A percentile compares a stretch with the other conserved stretches of the same genome.
Evolutionary conservation across 805 yeast species (phyloP).

Genomic region (Candida peoriensis): DNA sequence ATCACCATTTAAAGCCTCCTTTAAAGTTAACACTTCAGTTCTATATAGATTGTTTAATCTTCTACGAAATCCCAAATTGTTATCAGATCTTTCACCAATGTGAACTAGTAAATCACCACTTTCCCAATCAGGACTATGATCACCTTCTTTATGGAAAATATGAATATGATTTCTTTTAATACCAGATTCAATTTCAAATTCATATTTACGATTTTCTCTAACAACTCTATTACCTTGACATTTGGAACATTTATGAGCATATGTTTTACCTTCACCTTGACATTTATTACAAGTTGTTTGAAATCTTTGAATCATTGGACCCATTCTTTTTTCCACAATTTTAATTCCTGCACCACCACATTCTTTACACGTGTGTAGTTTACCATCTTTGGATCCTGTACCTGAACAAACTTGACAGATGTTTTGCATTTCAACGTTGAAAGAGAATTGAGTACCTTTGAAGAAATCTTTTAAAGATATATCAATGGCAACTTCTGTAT

Average conservation of each 20-base stretch:
- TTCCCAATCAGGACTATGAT: slow-evolving; percentile 73
- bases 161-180: slow-evolving; percentile 53
- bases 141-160: slow-evolving; percentile 70
- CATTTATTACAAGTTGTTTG: slow-evolving; percentile 78
- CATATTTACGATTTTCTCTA: slow-evolving; percentile 50
- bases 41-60: slow-evolving; percentile 70
- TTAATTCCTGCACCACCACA: slow-evolving; percentile 78
- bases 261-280: slow-evolving; percentile 67
- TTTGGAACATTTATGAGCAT: slow-evolving; percentile 55
- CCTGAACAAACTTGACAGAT: slow-evolving; percentile 78
- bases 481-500: slow-evolving; percentile 50
- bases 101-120: slow-evolving; percentile 77
- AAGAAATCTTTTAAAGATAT: slow-evolving; percentile 63
- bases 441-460: slow-evolving; percentile 58
- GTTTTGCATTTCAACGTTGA: slow-evolving; percentile 64
- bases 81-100: slow-evolving; percentile 46
- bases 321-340: slow-evolving; percentile 66
- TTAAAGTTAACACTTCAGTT: slow-evolving; percentile 67
- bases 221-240: slow-evolving; percentile 72
- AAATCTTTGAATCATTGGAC: slow-evolving; percentile 84
- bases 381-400: slow-evolving; percentile 78
- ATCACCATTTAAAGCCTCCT: slow-evolving; percentile 73
- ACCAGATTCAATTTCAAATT: slow-evolving; percentile 67
- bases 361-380: slow-evolving; percentile 53
- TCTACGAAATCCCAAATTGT: slow-evolving; percentile 82